Conservation (phyloP, 179 eudicot species). For the Kewa caespitosa region DNA sequence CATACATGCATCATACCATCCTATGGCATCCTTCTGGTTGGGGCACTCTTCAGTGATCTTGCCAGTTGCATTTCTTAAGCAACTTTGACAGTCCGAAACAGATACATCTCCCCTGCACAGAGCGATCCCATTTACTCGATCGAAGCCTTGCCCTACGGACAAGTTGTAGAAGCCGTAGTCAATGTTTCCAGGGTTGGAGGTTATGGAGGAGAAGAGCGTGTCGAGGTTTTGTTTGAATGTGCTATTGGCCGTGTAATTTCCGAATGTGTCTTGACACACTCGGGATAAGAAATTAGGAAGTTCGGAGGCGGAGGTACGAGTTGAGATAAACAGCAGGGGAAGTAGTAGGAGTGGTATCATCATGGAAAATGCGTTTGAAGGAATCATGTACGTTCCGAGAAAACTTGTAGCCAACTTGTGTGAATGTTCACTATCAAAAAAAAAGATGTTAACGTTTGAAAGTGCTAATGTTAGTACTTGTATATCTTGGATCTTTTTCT, state of each 20-base stretch:
- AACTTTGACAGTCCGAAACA: not conserved
- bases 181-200: slow-evolving; percentile 1
- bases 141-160: slow-evolving; percentile 1
- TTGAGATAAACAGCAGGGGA: too few relatives aligned
- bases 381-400: too few relatives aligned
- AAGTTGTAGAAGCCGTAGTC: slow-evolving; percentile 18
- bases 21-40: slow-evolving; percentile 8
- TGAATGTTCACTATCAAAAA: too few relatives aligned
- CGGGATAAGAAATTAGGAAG: too few relatives aligned
- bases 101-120: slow-evolving; percentile 8
- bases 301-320: too few relatives aligned
- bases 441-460: too few relatives aligned
- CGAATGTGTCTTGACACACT: too few relatives aligned
- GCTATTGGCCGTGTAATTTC: slow-evolving; percentile 19
- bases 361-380: too few relatives aligned
- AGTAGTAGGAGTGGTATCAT: too few relatives aligned
- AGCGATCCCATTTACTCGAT: slow-evolving; percentile 9
- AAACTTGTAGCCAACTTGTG: too few relatives aligned
- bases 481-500: too few relatives aligned
- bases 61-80: not conserved
- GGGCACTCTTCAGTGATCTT: not conserved
- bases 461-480: too few relatives aligned
- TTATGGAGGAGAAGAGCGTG: slow-evolving; percentile 2
- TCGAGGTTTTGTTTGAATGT: slow-evolving; percentile 9
- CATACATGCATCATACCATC: not conserved